Conservation (phyloP, 2,329 filamentous ascomycete species). For the Fusarium compactum region DNA sequence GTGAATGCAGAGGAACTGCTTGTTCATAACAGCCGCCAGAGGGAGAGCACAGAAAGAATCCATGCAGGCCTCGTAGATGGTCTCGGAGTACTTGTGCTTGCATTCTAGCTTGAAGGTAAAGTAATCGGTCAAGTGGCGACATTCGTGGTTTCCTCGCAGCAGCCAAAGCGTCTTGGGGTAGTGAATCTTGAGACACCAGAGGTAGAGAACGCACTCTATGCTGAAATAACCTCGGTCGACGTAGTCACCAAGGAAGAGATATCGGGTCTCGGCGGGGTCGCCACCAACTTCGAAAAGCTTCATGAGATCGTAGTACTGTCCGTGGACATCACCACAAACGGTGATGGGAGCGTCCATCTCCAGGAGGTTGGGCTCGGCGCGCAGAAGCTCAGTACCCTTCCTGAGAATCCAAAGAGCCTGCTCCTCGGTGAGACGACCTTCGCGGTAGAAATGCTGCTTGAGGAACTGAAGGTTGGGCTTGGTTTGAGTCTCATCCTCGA, state of each 20-base stretch:
- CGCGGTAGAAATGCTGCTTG: constrained; percentile 98
- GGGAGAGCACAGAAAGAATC: constrained; percentile 96
- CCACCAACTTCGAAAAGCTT: constrained; percentile 99
- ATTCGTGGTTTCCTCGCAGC: constrained; percentile 97
- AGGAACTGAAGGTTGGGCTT: constrained; percentile 95
- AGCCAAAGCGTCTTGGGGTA: constrained; percentile 98
- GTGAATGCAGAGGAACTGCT: constrained; percentile 99
- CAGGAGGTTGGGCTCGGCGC: constrained; percentile 91
- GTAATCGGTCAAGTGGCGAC: constrained; percentile 98
- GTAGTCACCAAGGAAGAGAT: constrained; percentile 97
- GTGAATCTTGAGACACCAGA: constrained; percentile 99
- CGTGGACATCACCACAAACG: constrained; percentile 97
- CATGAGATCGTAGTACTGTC: constrained; percentile 99
- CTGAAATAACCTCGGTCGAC: constrained; percentile 99
- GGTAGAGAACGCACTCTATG: constrained; percentile 98
- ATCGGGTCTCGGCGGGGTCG: constrained; percentile 94
- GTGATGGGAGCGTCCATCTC: constrained; percentile 99
- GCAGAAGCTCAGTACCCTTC: constrained; percentile 87
- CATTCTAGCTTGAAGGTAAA: constrained; percentile 99
- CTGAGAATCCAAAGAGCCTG: constrained; percentile 96
- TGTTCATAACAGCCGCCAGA: constrained; percentile 98
- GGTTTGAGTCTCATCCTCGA: constrained; percentile 82
- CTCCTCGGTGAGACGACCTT: constrained; percentile 95
- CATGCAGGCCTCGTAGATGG: constrained; percentile 97
- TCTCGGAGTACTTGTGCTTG: constrained; percentile 99